Conservation (phyloP, 192 early-diverging fungal genomes). For the Jimgerdemannia lactiflua region DNA sequence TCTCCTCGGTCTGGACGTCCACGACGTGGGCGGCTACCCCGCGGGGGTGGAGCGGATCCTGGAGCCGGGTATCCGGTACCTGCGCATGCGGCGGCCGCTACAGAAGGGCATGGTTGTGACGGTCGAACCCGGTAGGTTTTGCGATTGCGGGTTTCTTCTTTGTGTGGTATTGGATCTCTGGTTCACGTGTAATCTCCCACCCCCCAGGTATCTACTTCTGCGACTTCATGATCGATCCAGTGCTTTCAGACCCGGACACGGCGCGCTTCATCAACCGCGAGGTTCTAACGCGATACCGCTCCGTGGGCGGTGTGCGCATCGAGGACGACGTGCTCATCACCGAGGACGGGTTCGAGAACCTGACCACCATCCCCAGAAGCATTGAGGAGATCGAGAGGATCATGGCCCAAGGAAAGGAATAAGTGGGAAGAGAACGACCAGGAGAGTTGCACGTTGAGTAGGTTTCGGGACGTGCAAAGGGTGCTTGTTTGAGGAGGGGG, state of each 20-base stretch:
- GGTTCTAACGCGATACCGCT: constrained; percentile 60
- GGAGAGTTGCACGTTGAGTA: neutral
- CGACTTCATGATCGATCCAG: constrained; percentile 68
- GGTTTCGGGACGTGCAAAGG: no score
- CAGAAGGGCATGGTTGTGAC: constrained; percentile 84
- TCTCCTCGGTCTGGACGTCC: constrained; percentile 42
- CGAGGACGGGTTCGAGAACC: constrained; percentile 72
- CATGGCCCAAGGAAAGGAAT: constrained; percentile 14
- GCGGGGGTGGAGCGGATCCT: constrained; percentile 68
- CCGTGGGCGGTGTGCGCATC: constrained; percentile 91
- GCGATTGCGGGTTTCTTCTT: no score
- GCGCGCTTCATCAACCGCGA: constrained; percentile 66
- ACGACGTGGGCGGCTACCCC: constrained; percentile 90
- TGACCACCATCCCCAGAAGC: constrained; percentile 82
- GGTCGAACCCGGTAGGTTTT: constrained; percentile 75
- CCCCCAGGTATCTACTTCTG: constrained; percentile 73
- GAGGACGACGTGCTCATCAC: constrained; percentile 89
- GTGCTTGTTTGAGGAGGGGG: no score
- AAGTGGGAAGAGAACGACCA: neutral
- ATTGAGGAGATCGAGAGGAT: constrained; percentile 66
- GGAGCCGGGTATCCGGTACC: constrained; percentile 67
- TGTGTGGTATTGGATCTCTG: no score
- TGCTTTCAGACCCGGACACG: constrained; percentile 50
- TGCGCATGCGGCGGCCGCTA: constrained; percentile 74
- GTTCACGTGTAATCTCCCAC: neutral